Conservation (phyloP, 306 rosid genomes). For the Rubus idaeus region DNA sequence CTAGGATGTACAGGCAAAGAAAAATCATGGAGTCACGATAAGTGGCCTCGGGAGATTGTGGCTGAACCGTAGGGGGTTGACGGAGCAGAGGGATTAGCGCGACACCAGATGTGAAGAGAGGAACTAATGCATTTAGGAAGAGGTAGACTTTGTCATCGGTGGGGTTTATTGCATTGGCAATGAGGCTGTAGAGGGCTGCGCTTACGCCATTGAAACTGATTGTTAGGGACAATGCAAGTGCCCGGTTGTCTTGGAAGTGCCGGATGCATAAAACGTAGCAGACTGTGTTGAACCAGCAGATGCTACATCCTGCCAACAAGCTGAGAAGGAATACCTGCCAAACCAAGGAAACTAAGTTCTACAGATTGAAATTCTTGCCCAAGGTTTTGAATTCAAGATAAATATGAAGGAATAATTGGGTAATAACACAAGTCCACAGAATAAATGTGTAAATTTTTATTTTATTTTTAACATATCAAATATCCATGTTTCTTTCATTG, state of each 20-base stretch:
- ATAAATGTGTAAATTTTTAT: neutral
- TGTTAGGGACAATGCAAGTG: slow-evolving; percentile 69
- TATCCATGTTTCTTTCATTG: neutral
- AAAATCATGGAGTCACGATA: slow-evolving; percentile 42
- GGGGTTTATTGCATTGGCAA: slow-evolving; percentile 63
- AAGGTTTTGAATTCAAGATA: neutral
- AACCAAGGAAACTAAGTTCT: neutral
- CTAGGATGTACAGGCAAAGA: slow-evolving; percentile 55
- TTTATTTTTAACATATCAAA: neutral
- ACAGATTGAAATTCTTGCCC: too few relatives aligned
- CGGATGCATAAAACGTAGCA: slow-evolving; percentile 68
- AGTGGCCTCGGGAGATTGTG: slow-evolving; percentile 17
- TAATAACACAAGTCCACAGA: neutral
- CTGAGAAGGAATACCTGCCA: slow-evolving; percentile 70
- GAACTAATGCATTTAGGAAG: slow-evolving; percentile 65
- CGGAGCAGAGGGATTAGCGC: slow-evolving; percentile 54
- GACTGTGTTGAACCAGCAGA: slow-evolving; percentile 88
- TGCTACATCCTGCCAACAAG: slow-evolving; percentile 78
- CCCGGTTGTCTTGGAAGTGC: slow-evolving; percentile 51
- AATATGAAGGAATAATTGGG: neutral
- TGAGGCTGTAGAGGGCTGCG: slow-evolving; percentile 73
- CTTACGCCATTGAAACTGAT: slow-evolving; percentile 73
- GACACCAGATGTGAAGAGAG: slow-evolving; percentile 46
- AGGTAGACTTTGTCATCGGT: slow-evolving; percentile 45
- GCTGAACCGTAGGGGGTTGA: slow-evolving; percentile 36